Base-by-base conservation (phyloP, 192 early-diverging fungal species). In the Dissophora ornata region DNA sequence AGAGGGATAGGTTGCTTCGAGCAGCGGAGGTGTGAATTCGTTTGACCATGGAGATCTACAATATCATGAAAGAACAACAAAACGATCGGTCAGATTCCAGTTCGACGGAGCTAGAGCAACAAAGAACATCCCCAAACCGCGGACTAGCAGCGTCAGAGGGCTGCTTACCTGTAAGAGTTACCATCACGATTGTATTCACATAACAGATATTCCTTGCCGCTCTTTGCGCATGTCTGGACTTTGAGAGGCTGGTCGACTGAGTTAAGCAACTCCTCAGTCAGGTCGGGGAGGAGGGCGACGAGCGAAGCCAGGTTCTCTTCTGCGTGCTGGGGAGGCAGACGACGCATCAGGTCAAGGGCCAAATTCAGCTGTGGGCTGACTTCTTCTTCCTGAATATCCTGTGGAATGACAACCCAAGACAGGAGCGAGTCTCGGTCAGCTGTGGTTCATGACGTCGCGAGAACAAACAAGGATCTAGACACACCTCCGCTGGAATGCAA, bases 181-280 rank as follows among this genome's bases (percentile, higher is more conserved):
- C 92, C 93, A 81, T 98, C 95, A n/a, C 96, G 85, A 84, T 99
- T 99, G 80, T 97, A 99, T 69, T 97, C 95, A 65, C 95, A 98
- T 7, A 90, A 70, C 15, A 99, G 83, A 59, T 96, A 99, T 47
- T 96, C 93, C 48, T 84, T 90, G 38, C 93, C 92, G 16, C 88
- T 85, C 40, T 81, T 77, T 25, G 64, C 65, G 77, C 96, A 97
- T 32, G 80, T 85, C 51, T 86, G 82, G 22, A 93, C 81, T 64
- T 90, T 90, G 28, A 99, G 85, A 24, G 97, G 97, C 73, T 97
- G 96, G 85, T 99, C 96, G 41, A 99, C 87, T 4, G 92, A 83
- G 44, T 91, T 92, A 10, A 98, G 84, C 34, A 99, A 82, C 41
- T 99, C 97, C 57, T 98, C 97, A 28, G 91, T 90, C 55, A 95